These are phyloP conservation scores for Hypoxylon sp. DNA, from an alignment of 2,329 filamentous ascomycete species.

Conservation along the genomic window DNA sequence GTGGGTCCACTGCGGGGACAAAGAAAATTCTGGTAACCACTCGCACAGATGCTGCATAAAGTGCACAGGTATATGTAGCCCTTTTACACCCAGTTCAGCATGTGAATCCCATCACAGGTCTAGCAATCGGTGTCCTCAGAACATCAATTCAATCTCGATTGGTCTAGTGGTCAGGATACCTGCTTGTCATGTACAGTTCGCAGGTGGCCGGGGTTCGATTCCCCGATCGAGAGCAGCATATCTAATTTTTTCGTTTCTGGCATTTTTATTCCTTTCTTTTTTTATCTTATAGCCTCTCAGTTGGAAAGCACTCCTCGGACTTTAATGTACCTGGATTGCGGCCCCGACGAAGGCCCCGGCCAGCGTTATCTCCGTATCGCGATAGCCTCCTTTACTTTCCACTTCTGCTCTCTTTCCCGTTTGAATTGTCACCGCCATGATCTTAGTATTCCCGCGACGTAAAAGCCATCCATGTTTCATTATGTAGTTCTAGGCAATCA, in stretches of 20 bases:
- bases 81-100: neutral
- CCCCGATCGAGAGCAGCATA: constrained; percentile 52
- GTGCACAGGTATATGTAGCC: neutral
- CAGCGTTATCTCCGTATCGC: too few relatives aligned
- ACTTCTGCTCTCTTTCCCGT: neutral
- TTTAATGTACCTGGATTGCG: too few relatives aligned
- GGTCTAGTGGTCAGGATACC: constrained; percentile 44
- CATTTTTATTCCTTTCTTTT: too few relatives aligned
- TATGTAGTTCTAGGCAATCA: too few relatives aligned
- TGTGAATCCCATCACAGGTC: constrained; percentile 20
- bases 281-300: too few relatives aligned
- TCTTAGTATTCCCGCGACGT: too few relatives aligned
- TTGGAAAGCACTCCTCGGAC: too few relatives aligned
- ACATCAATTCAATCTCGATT: constrained; percentile 31
- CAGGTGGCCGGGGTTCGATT: constrained; percentile 52
- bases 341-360: too few relatives aligned
- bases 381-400: too few relatives aligned
- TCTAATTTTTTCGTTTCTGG: neutral
- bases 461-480: too few relatives aligned
- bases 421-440: too few relatives aligned
- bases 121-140: constrained; percentile 1
- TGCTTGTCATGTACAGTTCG: constrained; percentile 41
- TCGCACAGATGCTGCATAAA: neutral
- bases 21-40: constrained; percentile 7
- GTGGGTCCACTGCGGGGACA: constrained; percentile 1